Base-by-base conservation (phyloP, 768 basidiomycete genomes). In the Pisolithus tinctorius region DNA sequence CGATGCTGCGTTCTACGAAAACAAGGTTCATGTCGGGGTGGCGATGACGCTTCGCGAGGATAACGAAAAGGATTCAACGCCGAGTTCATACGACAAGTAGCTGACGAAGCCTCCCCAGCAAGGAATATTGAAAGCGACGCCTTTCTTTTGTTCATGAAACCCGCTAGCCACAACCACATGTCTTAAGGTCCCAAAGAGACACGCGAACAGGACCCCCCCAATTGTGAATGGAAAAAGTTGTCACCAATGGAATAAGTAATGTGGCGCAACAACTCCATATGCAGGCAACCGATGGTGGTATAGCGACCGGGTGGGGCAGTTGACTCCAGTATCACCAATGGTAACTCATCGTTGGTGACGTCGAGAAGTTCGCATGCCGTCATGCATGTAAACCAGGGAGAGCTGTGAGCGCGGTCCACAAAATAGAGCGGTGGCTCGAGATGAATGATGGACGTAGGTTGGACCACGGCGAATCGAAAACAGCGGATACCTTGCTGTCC, bases 61-160 rank as follows among this genome's bases (percentile, higher is more conserved):
- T 46, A 84, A 69, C 20, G 71, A 63, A 25, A 89, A 66, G 6
- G 79, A 72, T 41, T 76, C 68, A 5, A 83, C 76, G 10, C 88
- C 90, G 16, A 89, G 72, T 63, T 91, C 90, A 60, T 92, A 93
- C 58, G 84, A 86, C 53, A 92, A 68, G 53, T 78, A 81, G 8
- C 90, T 90, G 23, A 91, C 66, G 13, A 92, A 71, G 23, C 90
- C 90, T 34, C 88, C 90, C 87, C 88, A 90, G 63, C 92, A 92
- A 0, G 88, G 89, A 41, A 82, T 64, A 9, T 81, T 74, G 20
- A 20, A 20, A 20, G 20, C 20, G 20, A 20, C 20, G 20, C 20
- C 20, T 20, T 20, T 20, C 20, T 20, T 20, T 20, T 2, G 20
- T 20, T 20, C 20, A 20, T 87, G 67, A 84, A 89, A n/a, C 69